These are phyloP conservation scores for Tuber borchii DNA, from an alignment of 495 filamentous ascomycete genomes.

Conservation along the genomic window DNA sequence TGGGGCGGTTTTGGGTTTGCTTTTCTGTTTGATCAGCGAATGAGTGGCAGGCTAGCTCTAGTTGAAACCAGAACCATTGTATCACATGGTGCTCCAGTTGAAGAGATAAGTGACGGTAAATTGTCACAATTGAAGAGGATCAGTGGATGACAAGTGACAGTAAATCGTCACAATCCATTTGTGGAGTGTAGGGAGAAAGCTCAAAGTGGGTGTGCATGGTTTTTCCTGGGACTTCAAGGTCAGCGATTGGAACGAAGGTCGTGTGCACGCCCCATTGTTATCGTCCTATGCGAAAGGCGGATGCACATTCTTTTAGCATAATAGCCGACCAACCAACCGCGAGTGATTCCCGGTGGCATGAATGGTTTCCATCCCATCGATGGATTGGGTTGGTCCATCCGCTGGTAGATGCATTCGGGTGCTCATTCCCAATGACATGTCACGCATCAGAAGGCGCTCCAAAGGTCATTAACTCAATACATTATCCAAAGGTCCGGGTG, in stretches of 20 bases:
- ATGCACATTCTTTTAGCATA: neutral
- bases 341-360: neutral
- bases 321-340: neutral
- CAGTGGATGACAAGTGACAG: neutral
- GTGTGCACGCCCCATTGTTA: neutral
- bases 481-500: neutral
- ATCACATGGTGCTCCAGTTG: neutral
- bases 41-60: neutral
- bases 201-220: neutral
- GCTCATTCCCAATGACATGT: neutral
- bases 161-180: neutral
- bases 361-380: neutral
- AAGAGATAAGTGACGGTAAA: neutral
- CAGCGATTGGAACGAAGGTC: neutral
- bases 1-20: neutral
- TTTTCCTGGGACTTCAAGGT: neutral
- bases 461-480: neutral
- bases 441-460: neutral
- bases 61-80: neutral
- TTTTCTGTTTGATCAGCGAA: neutral
- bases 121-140: neutral
- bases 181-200: neutral
- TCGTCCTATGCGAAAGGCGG: neutral
- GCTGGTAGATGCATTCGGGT: neutral
- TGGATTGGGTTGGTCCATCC: neutral